Base-by-base conservation (phyloP, 768 basidiomycete genomes). In the Trametes cinnabarina region DNA sequence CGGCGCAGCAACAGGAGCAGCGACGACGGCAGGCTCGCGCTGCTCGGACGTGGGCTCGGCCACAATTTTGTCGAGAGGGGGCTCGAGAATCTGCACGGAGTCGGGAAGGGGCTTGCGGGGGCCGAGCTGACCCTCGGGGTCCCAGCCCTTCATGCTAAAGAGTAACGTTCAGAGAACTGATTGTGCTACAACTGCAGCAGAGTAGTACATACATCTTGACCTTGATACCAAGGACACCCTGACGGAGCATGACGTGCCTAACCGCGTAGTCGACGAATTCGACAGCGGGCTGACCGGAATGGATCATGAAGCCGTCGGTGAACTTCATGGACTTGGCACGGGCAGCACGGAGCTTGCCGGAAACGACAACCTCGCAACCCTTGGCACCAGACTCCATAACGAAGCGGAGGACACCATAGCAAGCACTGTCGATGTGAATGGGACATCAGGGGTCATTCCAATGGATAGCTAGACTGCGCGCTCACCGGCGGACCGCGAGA, bases 241-340 rank as follows among this genome's bases (percentile, higher is more conserved):
- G 97, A 68, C 92, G 89, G 64, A 99, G 86, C 68, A 98, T 84
- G 68, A 98, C 97, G 81, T 99, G 97, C 66, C 97, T 86, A 68
- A 98, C 95, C 59, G 97, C 97, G 67, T 92, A 84, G 79, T 98
- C 96, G 62, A 99, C 94, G 69, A 95, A 99, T 73, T 99, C 97
- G 53, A 87, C 81, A 47, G 87, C 88, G 66, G 97, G 97, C 79
- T 99, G 97, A 85, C 95, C 95, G 63, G 96, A 97, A 82, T 94
- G 92, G 70, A 94, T 92, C 92, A 94, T 94, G 88, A 98, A 98
- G 54, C 97, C 97, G 70, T 99, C 97, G 72, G 95, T 98, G 81
- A 99, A 98, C 78, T 99, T 99, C 97, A 99, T 99, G 19, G 94
- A 92, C 79, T 99, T 99, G 70, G 97, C 97, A 83, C 96, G 94